Percentiles rank a stretch among this genome's conserved stretches.
phyloP scores from a whole-genome alignment of 164 flowering plant species.

The Saururus chinensis region DNA sequence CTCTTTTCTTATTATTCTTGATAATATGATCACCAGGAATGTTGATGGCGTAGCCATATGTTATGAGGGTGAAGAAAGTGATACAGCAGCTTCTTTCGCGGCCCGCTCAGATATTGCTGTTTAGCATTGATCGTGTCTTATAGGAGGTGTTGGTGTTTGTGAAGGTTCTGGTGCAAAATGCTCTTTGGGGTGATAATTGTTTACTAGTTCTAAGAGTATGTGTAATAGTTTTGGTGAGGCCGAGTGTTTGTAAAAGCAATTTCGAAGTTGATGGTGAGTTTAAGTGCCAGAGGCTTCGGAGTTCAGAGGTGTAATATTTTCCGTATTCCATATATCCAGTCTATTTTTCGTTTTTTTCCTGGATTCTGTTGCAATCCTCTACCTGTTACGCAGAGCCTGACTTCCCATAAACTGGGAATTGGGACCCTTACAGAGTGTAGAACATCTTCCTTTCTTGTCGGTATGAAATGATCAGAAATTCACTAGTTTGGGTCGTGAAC shows the following conservation, averaged over 20 bases:
- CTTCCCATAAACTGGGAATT: no score
- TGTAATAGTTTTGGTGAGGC: not conserved
- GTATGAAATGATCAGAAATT: no score
- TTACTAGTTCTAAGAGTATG: no score
- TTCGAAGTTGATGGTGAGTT: not conserved
- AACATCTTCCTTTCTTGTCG: no score
- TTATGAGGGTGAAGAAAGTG: slow-evolving; percentile 47
- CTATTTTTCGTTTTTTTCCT: no score
- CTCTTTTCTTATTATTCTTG: not conserved
- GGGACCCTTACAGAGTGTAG: no score
- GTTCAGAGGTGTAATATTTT: not conserved
- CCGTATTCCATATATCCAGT: no score
- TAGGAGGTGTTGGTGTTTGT: not conserved
- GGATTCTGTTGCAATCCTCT: no score
- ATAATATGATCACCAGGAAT: slow-evolving; percentile 27
- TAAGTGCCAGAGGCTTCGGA: not conserved
- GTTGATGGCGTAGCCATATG: slow-evolving; percentile 19
- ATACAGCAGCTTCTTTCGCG: slow-evolving; percentile 48
- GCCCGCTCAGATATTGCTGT: slow-evolving; percentile 36
- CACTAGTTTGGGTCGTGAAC: no score
- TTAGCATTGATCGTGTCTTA: not conserved
- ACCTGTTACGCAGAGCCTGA: no score
- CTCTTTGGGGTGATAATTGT: no score
- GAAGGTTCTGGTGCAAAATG: not conserved
- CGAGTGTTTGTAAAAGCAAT: not conserved